Percentiles rank a stretch among this genome's conserved stretches.
phyloP scores from a whole-genome alignment of 257 asterid genomes.

The Ilex asprella region DNA sequence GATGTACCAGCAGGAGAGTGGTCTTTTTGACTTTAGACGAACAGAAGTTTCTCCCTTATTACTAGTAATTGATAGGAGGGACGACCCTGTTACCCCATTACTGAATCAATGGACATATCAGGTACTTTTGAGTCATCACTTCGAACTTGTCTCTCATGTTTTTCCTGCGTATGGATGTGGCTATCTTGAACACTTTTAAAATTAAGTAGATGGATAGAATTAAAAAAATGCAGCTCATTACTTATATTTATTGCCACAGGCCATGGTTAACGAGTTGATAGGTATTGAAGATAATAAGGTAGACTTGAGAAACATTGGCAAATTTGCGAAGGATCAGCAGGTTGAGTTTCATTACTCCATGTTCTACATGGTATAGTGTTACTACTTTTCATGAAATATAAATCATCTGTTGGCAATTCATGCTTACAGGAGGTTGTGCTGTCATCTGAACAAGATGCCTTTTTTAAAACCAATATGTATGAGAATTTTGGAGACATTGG shows the following conservation, averaged over 20 bases:
- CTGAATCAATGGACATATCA: constrained; percentile 99
- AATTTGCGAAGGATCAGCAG: constrained; percentile 76
- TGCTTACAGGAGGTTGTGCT: constrained; percentile 81
- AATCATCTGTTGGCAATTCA: constrained; percentile 17
- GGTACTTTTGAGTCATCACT: constrained; percentile 35
- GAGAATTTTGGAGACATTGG: constrained; percentile 98
- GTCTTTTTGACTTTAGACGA: constrained; percentile 90
- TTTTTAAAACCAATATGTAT: constrained; percentile 87
- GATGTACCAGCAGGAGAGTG: constrained; percentile 97
- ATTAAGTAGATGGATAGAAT: background rate
- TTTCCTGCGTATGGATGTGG: constrained; percentile 2
- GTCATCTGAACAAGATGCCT: constrained; percentile 93
- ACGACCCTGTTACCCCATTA: constrained; percentile 91
- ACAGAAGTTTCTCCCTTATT: constrained; percentile 87
- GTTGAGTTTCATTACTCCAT: constrained; percentile 31
- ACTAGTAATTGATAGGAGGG: constrained; percentile 86
- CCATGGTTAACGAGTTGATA: constrained; percentile 92
- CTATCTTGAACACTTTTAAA: too few species aligned
- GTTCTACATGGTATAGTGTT: constrained; percentile 10
- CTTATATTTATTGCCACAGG: constrained; percentile 35
- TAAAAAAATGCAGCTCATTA: constrained; percentile 15
- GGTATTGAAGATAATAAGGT: constrained; percentile 96
- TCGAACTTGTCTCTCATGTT: background rate
- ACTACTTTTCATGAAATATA: constrained; percentile 4
- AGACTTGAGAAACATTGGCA: constrained; percentile 64